phyloP scores from a whole-genome alignment of 306 rosid genomes.

The Pyrus bretschneideri region DNA sequence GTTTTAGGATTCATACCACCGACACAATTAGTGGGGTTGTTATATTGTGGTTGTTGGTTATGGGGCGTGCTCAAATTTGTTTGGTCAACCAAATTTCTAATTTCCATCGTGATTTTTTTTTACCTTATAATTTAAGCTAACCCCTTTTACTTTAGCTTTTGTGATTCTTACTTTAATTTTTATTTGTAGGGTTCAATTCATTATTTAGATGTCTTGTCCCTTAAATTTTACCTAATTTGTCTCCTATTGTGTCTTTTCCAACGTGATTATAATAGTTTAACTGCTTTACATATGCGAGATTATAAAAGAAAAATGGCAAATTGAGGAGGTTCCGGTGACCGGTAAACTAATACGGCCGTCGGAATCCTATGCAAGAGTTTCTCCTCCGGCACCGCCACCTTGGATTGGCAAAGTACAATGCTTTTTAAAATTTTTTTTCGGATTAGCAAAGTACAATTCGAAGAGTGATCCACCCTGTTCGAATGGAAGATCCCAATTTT shows the following conservation, averaged over 20 bases:
- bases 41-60: background rate
- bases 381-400: background rate
- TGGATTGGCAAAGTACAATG: no score
- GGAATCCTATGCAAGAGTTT: background rate
- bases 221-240: background rate
- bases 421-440: no score
- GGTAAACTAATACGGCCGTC: background rate
- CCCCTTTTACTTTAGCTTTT: background rate
- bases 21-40: no score
- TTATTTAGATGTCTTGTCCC: background rate
- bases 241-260: background rate
- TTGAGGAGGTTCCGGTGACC: background rate
- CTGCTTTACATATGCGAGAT: no score
- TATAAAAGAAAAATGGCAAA: no score
- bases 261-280: background rate
- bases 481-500: background rate
- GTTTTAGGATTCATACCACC: no score
- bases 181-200: background rate
- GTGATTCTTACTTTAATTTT: background rate
- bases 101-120: constrained; percentile 8
- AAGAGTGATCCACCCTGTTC: background rate
- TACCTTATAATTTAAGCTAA: constrained; percentile 8
- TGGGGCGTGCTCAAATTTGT: background rate
- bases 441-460: background rate
- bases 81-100: background rate